Base-by-base conservation (phyloP, 2,329 filamentous ascomycete genomes). In the Colletotrichum somersetense region DNA sequence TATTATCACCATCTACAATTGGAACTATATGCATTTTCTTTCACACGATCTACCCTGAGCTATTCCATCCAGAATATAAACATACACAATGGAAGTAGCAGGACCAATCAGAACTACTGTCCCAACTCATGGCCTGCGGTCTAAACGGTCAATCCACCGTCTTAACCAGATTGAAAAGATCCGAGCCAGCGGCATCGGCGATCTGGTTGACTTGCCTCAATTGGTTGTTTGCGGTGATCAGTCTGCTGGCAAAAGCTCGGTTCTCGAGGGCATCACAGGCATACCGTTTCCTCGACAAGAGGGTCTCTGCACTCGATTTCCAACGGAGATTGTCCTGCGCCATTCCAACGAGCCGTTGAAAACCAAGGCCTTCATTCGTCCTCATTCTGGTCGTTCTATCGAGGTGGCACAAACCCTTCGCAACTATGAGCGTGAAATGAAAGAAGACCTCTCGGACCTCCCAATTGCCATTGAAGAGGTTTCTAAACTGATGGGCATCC, bases 181-280 rank as follows among this genome's bases (percentile, higher is more conserved):
- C 0, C 78, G 81, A 16, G 77, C 80, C 3, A 77, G 79, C 20
- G 81, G 81, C 1, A 74, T 84, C 53, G 79, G 78, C 40, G 77
- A 78, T 8, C 80, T 79, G 35, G 74, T 83, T 20, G 78, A 80
- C 14, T 75, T 86, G 0, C 85, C 85, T 1, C 83, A 86, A 66
- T 75, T 88, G n/a, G 83, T 89, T 3, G 86, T 89, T n/a, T 87
- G 84, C 64, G 88, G 89, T 7, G 84, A 89, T 65, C 87, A 89
- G 74, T 87, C 85, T 0, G 83, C 84, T 2, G 88, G 88, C 1
- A 91, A 91, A 75, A 89, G 85, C 56, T 89, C 87, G 0, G 85
- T 89, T 0, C 80, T 91, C 0, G 87, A 91, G 73, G 87, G 86
- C 0, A 84, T 91, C 26, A 87, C 88, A 0, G 83, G 85, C 8